Conservation (phyloP, 164 flowering plant species). For the Aristolochia californica region DNA sequence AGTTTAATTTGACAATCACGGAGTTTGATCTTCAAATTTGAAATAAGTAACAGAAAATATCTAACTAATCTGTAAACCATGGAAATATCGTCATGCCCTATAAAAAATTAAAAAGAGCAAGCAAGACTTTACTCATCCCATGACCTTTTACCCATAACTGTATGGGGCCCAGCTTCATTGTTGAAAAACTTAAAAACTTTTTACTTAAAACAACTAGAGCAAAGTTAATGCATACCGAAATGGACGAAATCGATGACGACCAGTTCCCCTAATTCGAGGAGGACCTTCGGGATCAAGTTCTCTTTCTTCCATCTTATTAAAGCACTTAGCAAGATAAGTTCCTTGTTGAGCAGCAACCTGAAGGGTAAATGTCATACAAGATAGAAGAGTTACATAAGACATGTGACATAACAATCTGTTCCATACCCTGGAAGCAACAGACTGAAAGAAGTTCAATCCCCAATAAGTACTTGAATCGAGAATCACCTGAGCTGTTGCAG, state of each 20-base stretch:
- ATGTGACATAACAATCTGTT: too few species aligned
- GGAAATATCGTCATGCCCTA: too few species aligned
- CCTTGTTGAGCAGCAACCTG: conserved; percentile 95
- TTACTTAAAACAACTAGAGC: too few species aligned
- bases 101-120: too few species aligned
- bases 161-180: too few species aligned
- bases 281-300: conserved; percentile 80
- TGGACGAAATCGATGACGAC: conserved; percentile 74
- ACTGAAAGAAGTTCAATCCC: neutral
- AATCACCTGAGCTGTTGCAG: conserved; percentile 93
- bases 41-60: too few species aligned
- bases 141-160: too few species aligned
- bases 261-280: conserved; percentile 53
- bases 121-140: too few species aligned
- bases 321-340: conserved; percentile 64
- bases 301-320: conserved; percentile 67
- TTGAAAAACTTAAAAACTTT: too few species aligned
- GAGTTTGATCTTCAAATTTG: too few species aligned
- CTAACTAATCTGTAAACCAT: too few species aligned
- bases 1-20: too few species aligned
- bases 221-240: conserved; percentile 41
- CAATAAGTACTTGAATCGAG: neutral
- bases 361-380: neutral
- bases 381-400: neutral
- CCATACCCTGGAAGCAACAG: neutral